These are phyloP conservation scores for Metschnikowia anglica DNA, from an alignment of 805 yeast species.

Conservation along the genomic window DNA sequence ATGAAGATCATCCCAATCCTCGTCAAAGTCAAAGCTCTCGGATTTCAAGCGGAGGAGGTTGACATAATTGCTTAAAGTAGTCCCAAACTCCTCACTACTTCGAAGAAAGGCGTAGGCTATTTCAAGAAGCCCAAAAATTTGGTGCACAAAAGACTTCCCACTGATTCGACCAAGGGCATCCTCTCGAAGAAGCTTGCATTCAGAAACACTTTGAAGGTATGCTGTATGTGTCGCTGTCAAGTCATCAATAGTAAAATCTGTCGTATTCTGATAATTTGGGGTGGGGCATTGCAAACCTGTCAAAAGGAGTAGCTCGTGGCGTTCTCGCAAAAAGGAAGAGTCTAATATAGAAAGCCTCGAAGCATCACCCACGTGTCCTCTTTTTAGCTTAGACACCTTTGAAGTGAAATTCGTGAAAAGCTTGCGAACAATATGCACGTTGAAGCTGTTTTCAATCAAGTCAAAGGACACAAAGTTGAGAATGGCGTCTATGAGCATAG, in stretches of 20 bases:
- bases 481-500: conserved; percentile 42
- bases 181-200: conserved; percentile 34
- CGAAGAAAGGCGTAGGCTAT: conserved; percentile 33
- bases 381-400: conserved; percentile 1
- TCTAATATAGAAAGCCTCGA: conserved; percentile 16
- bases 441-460: conserved; percentile 44
- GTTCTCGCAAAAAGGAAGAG: conserved; percentile 6
- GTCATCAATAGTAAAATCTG: conserved; percentile 20
- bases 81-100: conserved; percentile 36
- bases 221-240: conserved; percentile 13
- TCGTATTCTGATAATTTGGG: conserved; percentile 9
- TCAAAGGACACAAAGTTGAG: conserved; percentile 45
- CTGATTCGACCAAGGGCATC: conserved; percentile 31
- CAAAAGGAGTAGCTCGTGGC: conserved; percentile 2
- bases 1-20: conserved; percentile 31
- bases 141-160: conserved; percentile 30
- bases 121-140: conserved; percentile 35
- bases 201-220: conserved; percentile 23
- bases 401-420: conserved; percentile 18
- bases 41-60: conserved; percentile 27
- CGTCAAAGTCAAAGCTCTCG: conserved; percentile 15
- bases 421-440: conserved; percentile 24
- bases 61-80: conserved; percentile 29
- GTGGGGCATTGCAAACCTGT: not conserved
- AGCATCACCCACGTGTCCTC: conserved; percentile 3